Base-by-base conservation (phyloP, 1,284 basidiomycete genomes). In the Phaffia rhodozyma region DNA sequence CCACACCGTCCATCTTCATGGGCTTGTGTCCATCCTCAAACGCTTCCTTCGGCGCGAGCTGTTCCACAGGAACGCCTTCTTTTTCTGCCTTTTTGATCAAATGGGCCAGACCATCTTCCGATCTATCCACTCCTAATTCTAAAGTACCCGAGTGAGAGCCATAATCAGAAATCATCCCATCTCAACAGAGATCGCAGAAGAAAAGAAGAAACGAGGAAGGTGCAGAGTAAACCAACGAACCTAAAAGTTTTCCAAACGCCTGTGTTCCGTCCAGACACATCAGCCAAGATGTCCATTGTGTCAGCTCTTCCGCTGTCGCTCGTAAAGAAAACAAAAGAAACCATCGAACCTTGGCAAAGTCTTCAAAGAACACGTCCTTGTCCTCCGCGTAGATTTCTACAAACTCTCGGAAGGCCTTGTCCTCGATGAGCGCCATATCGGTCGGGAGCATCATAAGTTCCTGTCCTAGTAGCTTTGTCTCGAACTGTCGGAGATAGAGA, bases 361-460 rank as follows among this genome's bases (percentile, higher is more conserved):
- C 78, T 55, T 74, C 71, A 71, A 79, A 81, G 75, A 82, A 82
- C 6, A 76, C 71, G 54, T 80, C 77, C 67, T 78, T 65, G 72
- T 82, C 80, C 54, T 78, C 78, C 5, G 80, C 80, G 72, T 78
- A 77, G 63, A 74, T 75, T 62, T 77, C 74, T 9, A 79, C 78
- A 72, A 73, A 78, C 29, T 69, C 62, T 32, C 70, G 69, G 72
- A 79, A 77, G 62, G 72, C 66, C 20, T 69, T 60, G 66, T 78
- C 77, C 65, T 76, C 71, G 49, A 77, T 71, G 34, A 78, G 70
- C 5, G 76, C 76, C 69, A 77, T 75, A 72, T 79, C 72, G 18
- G 70, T 73, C 60, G 62, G 61, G n/a, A 73, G 71, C 60, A 72
- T 68, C 61, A 70, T 70, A n/a, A 62, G 58, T 16, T 63, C 52